Percentiles rank a stretch among this genome's conserved stretches.
Conservation (phyloP, 1,284 basidiomycete genomes). For the Takashimella tepidaria region DNA sequence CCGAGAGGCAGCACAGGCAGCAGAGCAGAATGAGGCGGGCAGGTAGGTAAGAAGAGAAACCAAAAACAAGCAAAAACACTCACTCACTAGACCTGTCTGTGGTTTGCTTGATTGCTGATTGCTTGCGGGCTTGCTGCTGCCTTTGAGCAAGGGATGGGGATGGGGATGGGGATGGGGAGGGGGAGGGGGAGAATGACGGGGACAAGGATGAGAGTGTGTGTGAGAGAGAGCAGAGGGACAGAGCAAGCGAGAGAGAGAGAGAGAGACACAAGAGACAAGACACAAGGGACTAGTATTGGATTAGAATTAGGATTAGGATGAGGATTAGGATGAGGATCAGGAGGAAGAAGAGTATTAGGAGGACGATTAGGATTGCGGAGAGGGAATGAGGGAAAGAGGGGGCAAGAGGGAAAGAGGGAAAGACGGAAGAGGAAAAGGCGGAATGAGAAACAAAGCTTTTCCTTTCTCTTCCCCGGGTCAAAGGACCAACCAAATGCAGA, state of each 20-base stretch:
- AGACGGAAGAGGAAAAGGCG: background rate
- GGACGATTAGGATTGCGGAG: background rate
- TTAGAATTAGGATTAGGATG: background rate
- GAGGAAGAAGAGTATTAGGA: background rate
- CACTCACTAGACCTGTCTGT: no score
- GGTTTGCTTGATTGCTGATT: no score
- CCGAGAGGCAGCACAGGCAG: background rate
- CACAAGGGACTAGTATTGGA: no score
- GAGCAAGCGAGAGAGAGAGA: background rate
- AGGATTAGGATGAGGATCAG: background rate
- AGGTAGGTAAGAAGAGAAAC: background rate
- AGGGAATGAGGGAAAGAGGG: background rate
- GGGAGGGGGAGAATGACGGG: background rate
- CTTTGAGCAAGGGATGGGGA: no score
- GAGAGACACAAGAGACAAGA: no score
- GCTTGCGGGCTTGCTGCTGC: no score
- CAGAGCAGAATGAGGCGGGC: background rate
- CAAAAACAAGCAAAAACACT: no score
- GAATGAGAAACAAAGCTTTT: background rate
- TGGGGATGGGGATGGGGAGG: background rate
- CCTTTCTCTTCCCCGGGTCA: background rate
- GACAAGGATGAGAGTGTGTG: background rate
- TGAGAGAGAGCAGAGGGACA: background rate
- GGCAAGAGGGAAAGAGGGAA: background rate
- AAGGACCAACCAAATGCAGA: no score